A percentile compares a stretch with the other conserved stretches of the same genome.
Conservation (phyloP, 305 asterid species). For the Fraxinus baroniana region DNA sequence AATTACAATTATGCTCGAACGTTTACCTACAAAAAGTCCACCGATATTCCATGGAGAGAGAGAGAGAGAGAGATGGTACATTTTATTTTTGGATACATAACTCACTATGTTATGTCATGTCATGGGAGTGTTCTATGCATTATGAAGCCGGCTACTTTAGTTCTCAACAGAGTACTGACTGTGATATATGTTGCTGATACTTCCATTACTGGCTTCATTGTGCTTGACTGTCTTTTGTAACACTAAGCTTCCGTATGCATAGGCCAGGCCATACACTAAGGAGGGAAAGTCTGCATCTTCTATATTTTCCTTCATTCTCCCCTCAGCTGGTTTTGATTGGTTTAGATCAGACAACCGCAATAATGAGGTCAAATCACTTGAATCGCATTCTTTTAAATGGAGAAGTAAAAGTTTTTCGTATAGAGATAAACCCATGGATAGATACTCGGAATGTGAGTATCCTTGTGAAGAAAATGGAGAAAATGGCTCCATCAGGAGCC, state of each 20-base stretch:
- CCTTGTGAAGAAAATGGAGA: conserved; percentile 26
- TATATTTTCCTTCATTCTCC: conserved; percentile 53
- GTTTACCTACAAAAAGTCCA: background rate
- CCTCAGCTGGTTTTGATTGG: conserved; percentile 58
- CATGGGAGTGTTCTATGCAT: background rate
- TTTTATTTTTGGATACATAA: background rate
- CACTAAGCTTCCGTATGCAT: conserved; percentile 40
- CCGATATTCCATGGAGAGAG: background rate
- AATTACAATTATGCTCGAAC: background rate
- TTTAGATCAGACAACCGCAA: conserved; percentile 32
- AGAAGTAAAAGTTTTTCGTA: conserved; percentile 62
- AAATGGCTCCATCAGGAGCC: conserved; percentile 20
- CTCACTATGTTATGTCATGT: background rate
- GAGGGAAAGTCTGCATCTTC: conserved; percentile 63
- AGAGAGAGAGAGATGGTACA: background rate
- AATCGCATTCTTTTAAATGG: conserved; percentile 65
- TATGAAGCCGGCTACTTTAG: background rate
- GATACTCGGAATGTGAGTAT: conserved; percentile 32
- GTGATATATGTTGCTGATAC: background rate
- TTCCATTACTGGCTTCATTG: background rate
- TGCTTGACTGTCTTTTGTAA: conserved; percentile 27
- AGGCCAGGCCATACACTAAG: conserved; percentile 59
- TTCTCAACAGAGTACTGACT: background rate
- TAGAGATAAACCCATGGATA: conserved; percentile 68
- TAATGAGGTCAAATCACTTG: conserved; percentile 41